Evolutionary conservation across 2,329 filamentous ascomycete species (phyloP).

Genomic region (Trichoderma sp.): DNA sequence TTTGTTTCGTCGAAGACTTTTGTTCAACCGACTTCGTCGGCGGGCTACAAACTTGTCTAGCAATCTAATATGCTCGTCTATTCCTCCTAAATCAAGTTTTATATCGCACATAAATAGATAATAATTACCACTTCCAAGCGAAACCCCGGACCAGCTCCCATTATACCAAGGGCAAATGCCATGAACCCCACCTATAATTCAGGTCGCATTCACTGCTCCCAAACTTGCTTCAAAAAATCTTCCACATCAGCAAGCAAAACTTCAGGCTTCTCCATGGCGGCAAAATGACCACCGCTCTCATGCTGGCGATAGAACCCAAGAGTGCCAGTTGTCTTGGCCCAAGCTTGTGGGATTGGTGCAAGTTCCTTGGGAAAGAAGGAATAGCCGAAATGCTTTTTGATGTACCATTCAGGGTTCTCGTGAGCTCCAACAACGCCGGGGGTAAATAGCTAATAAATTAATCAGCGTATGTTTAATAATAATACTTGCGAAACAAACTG

Average conservation of each 20-base stretch:
- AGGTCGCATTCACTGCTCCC: background rate
- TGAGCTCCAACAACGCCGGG: background rate
- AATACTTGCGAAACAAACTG: background rate
- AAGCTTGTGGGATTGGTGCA: background rate
- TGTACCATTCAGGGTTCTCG: background rate
- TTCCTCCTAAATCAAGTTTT: background rate
- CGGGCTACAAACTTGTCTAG: background rate
- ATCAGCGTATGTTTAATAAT: background rate
- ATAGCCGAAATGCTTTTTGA: constrained; percentile 11
- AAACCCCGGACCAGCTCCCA: background rate
- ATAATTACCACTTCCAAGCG: background rate
- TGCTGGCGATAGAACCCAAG: constrained; percentile 3
- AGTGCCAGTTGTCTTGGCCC: background rate
- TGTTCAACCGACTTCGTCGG: background rate
- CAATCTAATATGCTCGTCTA: background rate
- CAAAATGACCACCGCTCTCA: constrained; percentile 11
- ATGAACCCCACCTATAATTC: background rate
- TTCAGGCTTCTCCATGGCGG: constrained; percentile 7
- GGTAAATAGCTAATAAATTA: background rate
- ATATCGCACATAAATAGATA: background rate
- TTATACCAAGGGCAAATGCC: background rate
- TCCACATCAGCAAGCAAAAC: constrained; percentile 8
- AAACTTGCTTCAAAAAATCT: background rate
- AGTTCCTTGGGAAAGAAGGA: constrained; percentile 10
- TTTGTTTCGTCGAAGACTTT: background rate